These are phyloP conservation scores for Xylaria sp. DNA, from an alignment of 2,329 filamentous ascomycete species.

Conservation along the genomic window DNA sequence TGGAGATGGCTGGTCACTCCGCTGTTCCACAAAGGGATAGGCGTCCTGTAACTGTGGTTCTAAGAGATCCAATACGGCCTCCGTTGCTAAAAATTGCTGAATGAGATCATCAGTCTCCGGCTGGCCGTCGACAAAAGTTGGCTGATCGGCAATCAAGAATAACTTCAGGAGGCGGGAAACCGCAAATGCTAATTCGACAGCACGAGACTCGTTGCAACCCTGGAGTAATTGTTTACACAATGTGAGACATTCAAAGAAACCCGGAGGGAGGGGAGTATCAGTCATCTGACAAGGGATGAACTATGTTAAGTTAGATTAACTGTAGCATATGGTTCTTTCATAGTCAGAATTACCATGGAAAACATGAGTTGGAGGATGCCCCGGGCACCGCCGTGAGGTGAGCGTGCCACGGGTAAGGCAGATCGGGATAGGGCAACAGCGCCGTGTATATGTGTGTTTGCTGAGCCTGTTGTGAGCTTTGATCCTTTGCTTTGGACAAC, in stretches of 20 bases:
- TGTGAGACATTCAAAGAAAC: slow-evolving; percentile 57
- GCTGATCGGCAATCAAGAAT: slow-evolving; percentile 50
- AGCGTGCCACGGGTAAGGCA: slow-evolving; percentile 53
- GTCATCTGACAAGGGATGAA: slow-evolving; percentile 58
- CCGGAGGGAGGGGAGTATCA: slow-evolving; percentile 53
- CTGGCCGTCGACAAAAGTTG: slow-evolving; percentile 52
- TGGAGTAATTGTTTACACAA: slow-evolving; percentile 51
- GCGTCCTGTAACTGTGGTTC: slow-evolving; percentile 49
- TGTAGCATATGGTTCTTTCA: neutral
- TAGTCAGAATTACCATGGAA: slow-evolving; percentile 58
- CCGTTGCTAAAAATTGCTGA: slow-evolving; percentile 54
- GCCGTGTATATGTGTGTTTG: slow-evolving; percentile 68
- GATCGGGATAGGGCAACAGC: slow-evolving; percentile 66
- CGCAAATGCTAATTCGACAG: slow-evolving; percentile 55
- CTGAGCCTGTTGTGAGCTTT: slow-evolving; percentile 59
- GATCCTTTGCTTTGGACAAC: slow-evolving; percentile 58
- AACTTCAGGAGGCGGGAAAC: slow-evolving; percentile 56
- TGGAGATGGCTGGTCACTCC: slow-evolving; percentile 50
- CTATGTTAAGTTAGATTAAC: slow-evolving; percentile 45
- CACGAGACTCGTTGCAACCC: slow-evolving; percentile 51
- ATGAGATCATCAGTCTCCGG: slow-evolving; percentile 51
- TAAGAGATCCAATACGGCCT: slow-evolving; percentile 54
- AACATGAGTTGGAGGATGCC: slow-evolving; percentile 66
- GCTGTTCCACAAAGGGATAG: slow-evolving; percentile 53
- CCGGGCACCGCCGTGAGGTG: slow-evolving; percentile 58